These are phyloP conservation scores for Noccaea bulbosa DNA, from an alignment of 345 rosid species.

Conservation along the genomic window DNA sequence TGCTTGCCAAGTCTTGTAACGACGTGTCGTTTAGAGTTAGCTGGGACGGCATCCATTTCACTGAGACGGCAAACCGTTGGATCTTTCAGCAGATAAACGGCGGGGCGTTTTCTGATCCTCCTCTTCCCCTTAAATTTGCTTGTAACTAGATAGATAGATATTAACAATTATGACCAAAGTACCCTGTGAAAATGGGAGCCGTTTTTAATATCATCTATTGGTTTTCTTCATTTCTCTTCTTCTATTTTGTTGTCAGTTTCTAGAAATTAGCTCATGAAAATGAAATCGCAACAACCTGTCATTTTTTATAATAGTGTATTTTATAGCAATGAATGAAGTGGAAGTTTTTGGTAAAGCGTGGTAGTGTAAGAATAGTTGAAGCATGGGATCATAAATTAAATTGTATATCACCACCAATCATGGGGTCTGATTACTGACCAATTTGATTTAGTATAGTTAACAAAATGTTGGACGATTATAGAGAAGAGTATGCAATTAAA, in stretches of 20 bases:
- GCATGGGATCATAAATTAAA: no score
- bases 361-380: no score
- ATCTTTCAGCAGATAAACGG: slow-evolving; percentile 47
- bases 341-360: not conserved
- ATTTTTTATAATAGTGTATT: slow-evolving; percentile 6
- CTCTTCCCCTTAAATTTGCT: slow-evolving; percentile 52
- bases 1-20: slow-evolving; percentile 58
- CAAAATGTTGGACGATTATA: no score
- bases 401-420: no score
- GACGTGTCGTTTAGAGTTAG: slow-evolving; percentile 51
- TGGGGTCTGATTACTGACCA: no score
- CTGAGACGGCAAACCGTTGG: slow-evolving; percentile 72
- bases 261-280: slow-evolving; percentile 24
- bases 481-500: no score
- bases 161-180: slow-evolving; percentile 9
- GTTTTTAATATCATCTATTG: not conserved
- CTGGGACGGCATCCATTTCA: slow-evolving; percentile 82
- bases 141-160: slow-evolving; percentile 36
- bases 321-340: slow-evolving; percentile 1
- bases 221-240: not conserved
- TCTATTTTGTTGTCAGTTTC: not conserved
- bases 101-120: slow-evolving; percentile 63
- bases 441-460: no score
- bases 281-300: slow-evolving; percentile 21
- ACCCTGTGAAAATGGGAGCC: not conserved